A percentile compares a stretch with the other conserved stretches of the same genome.
These are phyloP conservation scores for Geotrichum fermentans DNA, from an alignment of 1,139 yeast species.

Conservation along the genomic window DNA sequence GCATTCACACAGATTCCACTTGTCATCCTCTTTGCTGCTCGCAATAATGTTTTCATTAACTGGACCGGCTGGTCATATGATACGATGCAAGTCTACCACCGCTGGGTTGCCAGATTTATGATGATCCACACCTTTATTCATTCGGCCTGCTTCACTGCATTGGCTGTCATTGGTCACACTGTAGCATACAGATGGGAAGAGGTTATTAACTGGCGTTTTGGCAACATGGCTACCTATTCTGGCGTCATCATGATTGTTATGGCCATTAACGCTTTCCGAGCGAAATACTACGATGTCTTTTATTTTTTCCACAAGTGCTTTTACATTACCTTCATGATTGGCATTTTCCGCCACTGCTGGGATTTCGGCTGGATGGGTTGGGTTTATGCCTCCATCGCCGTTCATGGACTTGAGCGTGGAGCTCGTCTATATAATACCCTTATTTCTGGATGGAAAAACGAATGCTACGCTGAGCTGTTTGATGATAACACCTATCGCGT, in stretches of 20 bases:
- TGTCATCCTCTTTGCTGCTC: conserved; percentile 53
- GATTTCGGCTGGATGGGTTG: conserved; percentile 51
- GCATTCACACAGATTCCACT: conserved; percentile 54
- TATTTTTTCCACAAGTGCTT: conserved; percentile 37
- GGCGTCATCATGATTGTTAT: conserved; percentile 38
- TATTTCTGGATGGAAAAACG: conserved; percentile 40
- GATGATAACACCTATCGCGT: conserved; percentile 31
- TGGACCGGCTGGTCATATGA: conserved; percentile 62
- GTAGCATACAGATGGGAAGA: conserved; percentile 39
- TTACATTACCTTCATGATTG: conserved; percentile 43
- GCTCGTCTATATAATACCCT: conserved; percentile 37
- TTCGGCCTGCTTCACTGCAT: conserved; percentile 33
- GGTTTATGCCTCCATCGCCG: conserved; percentile 37
- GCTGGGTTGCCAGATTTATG: conserved; percentile 56
- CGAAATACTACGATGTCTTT: conserved; percentile 43
- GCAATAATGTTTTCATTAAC: conserved; percentile 54
- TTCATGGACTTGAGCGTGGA: conserved; percentile 42
- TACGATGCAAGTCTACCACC: conserved; percentile 57
- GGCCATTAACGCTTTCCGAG: conserved; percentile 21
- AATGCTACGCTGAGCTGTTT: conserved; percentile 36
- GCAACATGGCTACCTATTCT: conserved; percentile 39
- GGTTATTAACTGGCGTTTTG: conserved; percentile 45
- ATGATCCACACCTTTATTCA: conserved; percentile 45
- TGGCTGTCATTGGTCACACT: conserved; percentile 36
- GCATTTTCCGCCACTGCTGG: conserved; percentile 38